These are phyloP conservation scores for Blastobotrys chiropterorum DNA, from an alignment of 805 yeast species.

Conservation along the genomic window DNA sequence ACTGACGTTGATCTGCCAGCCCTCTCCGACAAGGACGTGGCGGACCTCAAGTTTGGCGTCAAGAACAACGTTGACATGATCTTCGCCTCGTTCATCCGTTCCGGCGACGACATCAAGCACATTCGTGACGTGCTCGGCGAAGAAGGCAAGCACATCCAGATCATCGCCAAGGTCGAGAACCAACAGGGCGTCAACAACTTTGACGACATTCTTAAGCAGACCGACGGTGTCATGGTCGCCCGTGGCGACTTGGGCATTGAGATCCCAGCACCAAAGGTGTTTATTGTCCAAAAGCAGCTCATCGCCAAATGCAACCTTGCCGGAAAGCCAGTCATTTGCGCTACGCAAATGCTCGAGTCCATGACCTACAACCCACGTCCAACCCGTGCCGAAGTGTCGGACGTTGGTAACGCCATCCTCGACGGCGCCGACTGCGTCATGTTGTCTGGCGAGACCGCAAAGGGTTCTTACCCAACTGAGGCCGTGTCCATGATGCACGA, in stretches of 20 bases:
- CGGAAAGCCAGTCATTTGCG: constrained; percentile 99
- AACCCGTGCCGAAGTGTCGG: constrained; percentile 99
- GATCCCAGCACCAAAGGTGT: constrained; percentile 98
- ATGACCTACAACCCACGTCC: constrained; percentile 99
- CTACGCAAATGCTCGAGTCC: constrained; percentile 99
- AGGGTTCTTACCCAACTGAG: constrained; percentile 97
- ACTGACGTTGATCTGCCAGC: constrained; percentile 99
- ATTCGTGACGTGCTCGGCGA: constrained; percentile 95
- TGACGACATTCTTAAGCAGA: constrained; percentile 87
- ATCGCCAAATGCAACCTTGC: constrained; percentile 99
- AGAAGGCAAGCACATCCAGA: constrained; percentile 93
- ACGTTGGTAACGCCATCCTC: constrained; percentile 97
- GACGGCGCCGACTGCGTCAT: constrained; percentile 99
- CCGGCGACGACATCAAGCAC: constrained; percentile 81
- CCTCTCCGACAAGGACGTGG: constrained; percentile 91
- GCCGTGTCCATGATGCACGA: constrained; percentile 99
- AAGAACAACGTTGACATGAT: constrained; percentile 97
- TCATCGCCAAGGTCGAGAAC: constrained; percentile 96
- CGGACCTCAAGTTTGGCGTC: constrained; percentile 91
- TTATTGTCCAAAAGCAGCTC: constrained; percentile 96
- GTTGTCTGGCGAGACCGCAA: constrained; percentile 99
- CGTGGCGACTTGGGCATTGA: constrained; percentile 99
- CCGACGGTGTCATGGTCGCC: constrained; percentile 99
- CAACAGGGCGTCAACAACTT: constrained; percentile 99
- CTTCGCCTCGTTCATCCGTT: constrained; percentile 96